phyloP scores from a whole-genome alignment of 2,329 filamentous ascomycete genomes.

The Aspergillus fructus region DNA sequence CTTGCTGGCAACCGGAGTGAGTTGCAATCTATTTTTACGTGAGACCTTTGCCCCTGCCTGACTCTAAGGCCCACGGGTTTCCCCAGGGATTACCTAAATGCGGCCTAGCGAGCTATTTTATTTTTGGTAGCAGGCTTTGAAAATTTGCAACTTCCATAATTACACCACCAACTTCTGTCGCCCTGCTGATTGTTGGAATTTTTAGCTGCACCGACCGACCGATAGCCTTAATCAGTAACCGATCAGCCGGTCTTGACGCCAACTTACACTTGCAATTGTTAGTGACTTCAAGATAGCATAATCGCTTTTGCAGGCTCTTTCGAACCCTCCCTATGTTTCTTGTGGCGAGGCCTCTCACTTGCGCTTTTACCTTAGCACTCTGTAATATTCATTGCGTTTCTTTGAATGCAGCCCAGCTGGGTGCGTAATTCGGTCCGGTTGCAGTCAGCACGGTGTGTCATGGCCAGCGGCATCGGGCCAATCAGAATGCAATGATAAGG shows the following conservation, averaged over 20 bases:
- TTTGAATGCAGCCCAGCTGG: not conserved
- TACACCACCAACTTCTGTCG: not conserved
- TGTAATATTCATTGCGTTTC: not conserved
- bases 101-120: not conserved
- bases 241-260: not conserved
- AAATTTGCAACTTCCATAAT: not conserved
- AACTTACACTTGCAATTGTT: not conserved
- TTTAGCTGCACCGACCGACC: not conserved
- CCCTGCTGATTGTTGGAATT: not conserved
- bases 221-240: not conserved
- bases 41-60: not conserved
- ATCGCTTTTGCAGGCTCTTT: not conserved
- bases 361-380: no score
- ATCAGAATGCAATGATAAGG: constrained; percentile 30
- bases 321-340: no score
- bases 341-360: no score
- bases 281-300: not conserved
- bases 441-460: constrained; percentile 38
- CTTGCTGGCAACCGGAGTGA: no score
- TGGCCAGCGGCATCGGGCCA: constrained; percentile 18
- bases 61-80: constrained; percentile 1
- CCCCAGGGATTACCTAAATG: constrained; percentile 5
- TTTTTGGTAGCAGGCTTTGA: not conserved
- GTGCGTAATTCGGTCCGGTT: constrained; percentile 13
- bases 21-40: constrained; percentile 5